Evolutionary conservation across 2,329 filamentous ascomycete genomes (phyloP).

Genomic region (Xylariaceae sp.): DNA sequence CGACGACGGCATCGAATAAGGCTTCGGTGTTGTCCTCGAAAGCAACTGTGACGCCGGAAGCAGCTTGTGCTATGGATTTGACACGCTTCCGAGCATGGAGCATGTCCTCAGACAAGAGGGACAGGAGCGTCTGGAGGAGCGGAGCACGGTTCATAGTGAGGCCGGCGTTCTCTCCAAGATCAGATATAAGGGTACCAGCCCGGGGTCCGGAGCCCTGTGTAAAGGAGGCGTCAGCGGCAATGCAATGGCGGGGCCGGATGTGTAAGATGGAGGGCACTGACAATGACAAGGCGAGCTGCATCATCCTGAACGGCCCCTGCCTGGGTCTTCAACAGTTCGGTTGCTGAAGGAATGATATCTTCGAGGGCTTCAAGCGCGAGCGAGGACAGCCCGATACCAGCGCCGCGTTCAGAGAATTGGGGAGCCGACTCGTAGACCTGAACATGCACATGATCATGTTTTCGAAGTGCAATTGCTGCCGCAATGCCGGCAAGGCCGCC

Average conservation of each 20-base stretch:
- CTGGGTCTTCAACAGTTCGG: conserved; percentile 2
- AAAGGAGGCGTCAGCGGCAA: too few relatives aligned
- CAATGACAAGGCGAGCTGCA: conserved; percentile 4
- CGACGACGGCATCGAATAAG: conserved; percentile 10
- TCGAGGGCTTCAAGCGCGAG: conserved; percentile 3
- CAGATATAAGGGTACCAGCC: conserved; percentile 1
- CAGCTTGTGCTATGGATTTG: conserved; percentile 1
- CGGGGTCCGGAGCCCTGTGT: conserved; percentile 3
- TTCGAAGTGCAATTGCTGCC: conserved; percentile 8
- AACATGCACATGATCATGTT: conserved; percentile 3
- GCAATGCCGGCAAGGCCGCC: conserved; percentile 10
- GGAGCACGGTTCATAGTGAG: conserved; percentile 6
- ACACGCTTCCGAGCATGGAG: conserved; percentile 11
- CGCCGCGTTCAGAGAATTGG: conserved; percentile 3
- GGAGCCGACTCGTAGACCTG: conserved; percentile 4
- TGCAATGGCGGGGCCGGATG: not conserved
- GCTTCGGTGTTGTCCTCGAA: conserved; percentile 4
- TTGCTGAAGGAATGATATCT: conserved; percentile 3
- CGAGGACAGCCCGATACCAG: conserved; percentile 2
- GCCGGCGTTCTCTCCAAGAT: conserved; percentile 2
- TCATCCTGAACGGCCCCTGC: conserved; percentile 1
- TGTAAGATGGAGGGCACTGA: not conserved
- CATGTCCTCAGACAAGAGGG: conserved; percentile 5
- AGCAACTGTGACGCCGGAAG: conserved; percentile 1
- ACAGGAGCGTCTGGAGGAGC: conserved; percentile 9